Base-by-base conservation (phyloP, 139 green algal species). In the Picocystis salinarum region DNA sequence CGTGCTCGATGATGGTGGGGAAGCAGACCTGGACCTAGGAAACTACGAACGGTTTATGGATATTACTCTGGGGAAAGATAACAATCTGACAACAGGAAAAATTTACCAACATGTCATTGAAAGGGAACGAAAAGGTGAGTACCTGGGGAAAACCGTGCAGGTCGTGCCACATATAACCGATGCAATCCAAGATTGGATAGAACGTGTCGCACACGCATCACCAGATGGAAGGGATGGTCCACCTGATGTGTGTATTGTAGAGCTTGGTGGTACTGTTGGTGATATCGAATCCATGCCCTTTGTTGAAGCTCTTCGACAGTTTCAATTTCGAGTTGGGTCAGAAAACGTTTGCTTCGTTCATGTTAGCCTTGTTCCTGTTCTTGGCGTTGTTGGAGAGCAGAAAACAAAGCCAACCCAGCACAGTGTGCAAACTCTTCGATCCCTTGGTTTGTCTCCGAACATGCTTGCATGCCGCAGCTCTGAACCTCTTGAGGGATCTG, bases 391-490 rank as follows among this genome's bases (percentile, higher is more conserved):
- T 33, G 87, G 86, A 4, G 86, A 92, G 76, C 85, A 98, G 73
- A 98, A 98, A 61, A 98, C 87, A 18, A 98, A 98, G 74, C 88
- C 88, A 23, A 98, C 87, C 15, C 88, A 98, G 70, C 88, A 98
- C 67, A 83, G 64, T 27, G 85, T 98, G 28, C 50, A 75, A 33
- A 73, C 79, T 44, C 70, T 98, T 52, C 64, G 88, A 33, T 83
- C 73, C 18, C 66, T 94, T 55, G 88, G 88, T 23, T 60, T 98
- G 36, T 82, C 74, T 44, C 88, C 88, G 17, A 60, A 75, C 37
- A 57, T 96, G 33, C 63, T 96, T 39, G 82, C 83, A 22, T 92
- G 81, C 63, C 71, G 86, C 39, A 77, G 61, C 55, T 48, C 53
- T 6, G 64, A 79, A 40, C 72, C 75, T 4, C 57, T 97, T 27